Conservation (phyloP, 331 rosid species). For the Quercus lobata region DNA sequence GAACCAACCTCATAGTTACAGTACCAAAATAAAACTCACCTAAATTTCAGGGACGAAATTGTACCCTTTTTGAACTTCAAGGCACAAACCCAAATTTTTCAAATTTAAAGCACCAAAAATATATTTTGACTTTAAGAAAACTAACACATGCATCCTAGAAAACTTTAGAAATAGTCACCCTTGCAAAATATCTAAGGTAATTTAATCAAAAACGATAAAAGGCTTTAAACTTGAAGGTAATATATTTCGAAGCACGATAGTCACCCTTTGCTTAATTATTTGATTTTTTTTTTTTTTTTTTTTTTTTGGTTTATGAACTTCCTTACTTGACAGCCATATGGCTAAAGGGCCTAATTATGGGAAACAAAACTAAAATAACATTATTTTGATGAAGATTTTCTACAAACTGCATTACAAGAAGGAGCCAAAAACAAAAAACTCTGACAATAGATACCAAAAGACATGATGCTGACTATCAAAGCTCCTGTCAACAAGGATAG, state of each 20-base stretch:
- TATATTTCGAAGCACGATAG: not conserved
- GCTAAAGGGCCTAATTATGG: not conserved
- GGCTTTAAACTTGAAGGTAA: not conserved
- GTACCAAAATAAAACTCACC: too few species aligned
- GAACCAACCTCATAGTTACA: too few species aligned
- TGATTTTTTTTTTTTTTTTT: not conserved
- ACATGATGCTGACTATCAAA: not conserved
- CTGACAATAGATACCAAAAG: not conserved
- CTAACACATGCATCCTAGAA: too few species aligned
- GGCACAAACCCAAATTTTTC: too few species aligned
- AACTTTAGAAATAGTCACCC: too few species aligned
- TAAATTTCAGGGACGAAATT: too few species aligned
- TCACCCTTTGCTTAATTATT: not conserved
- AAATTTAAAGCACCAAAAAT: too few species aligned
- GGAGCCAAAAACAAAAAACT: not conserved
- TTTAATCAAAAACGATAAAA: not conserved
- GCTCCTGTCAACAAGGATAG: not conserved
- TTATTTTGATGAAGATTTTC: not conserved
- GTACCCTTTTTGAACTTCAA: too few species aligned
- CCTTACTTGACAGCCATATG: not conserved
- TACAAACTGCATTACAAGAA: not conserved
- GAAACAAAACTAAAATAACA: not conserved
- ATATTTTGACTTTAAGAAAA: too few species aligned
- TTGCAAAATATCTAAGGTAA: too few species aligned
- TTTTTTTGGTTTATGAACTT: not conserved